Conservation (phyloP, 2,329 filamentous ascomycete genomes). For the Colletotrichum sp. region DNA sequence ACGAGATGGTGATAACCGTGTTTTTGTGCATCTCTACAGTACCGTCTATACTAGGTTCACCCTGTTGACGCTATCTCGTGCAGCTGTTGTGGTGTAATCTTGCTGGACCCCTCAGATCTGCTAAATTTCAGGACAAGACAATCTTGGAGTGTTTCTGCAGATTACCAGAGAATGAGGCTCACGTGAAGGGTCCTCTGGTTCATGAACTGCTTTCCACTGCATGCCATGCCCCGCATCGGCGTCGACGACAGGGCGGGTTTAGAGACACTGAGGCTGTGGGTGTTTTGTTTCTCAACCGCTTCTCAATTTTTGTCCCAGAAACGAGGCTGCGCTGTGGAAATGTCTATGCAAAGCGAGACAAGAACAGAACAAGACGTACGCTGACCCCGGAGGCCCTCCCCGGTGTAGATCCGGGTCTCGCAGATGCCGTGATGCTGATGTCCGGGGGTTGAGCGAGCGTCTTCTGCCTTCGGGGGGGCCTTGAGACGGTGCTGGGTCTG, state of each 20-base stretch:
- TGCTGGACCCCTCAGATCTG: background rate
- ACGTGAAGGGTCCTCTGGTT: background rate
- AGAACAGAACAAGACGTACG: background rate
- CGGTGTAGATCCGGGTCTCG: conserved; percentile 2
- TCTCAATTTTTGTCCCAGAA: background rate
- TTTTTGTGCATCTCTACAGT: background rate
- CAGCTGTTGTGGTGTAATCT: accelerated
- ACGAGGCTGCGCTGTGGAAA: background rate
- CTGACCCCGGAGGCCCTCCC: background rate
- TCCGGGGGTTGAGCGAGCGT: background rate
- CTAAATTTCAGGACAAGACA: background rate
- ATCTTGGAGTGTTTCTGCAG: background rate
- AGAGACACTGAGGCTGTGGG: background rate
- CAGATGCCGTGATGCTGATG: background rate
- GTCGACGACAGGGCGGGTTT: background rate
- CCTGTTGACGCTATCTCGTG: background rate
- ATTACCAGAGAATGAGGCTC: background rate
- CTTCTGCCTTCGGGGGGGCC: background rate
- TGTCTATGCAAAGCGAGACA: background rate
- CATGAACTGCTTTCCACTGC: background rate
- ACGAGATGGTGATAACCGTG: background rate
- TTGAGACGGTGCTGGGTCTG: background rate
- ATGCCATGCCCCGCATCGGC: background rate
- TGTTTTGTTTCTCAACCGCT: background rate
- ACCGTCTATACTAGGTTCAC: background rate